Evolutionary conservation across 2,329 filamentous ascomycete species (phyloP).

Genomic region (Tetracladium maxilliforme): DNA sequence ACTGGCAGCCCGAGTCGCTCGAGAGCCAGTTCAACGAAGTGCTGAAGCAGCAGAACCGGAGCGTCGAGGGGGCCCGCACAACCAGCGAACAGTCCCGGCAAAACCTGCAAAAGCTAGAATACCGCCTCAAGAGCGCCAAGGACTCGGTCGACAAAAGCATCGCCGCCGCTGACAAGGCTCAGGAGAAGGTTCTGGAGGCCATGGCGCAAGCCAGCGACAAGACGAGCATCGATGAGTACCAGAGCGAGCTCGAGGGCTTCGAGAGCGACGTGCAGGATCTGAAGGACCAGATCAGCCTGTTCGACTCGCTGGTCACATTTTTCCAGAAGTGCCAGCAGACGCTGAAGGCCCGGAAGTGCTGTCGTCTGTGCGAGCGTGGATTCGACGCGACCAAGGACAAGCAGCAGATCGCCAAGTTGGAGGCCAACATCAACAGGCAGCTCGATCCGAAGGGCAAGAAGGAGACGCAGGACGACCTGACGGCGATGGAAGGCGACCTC

Average conservation of each 20-base stretch:
- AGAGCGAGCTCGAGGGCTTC: conserved; percentile 29
- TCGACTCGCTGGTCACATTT: conserved; percentile 55
- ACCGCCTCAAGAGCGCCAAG: no score
- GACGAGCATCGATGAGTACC: conserved; percentile 38
- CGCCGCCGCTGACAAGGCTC: no score
- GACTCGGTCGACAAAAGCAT: conserved; percentile 5
- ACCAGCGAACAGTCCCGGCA: conserved; percentile 54
- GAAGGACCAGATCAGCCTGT: conserved; percentile 53
- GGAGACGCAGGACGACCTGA: conserved; percentile 45
- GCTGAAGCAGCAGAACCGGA: conserved; percentile 38
- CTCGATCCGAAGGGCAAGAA: no score
- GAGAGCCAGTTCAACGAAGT: conserved; percentile 55
- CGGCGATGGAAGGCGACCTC: conserved; percentile 31
- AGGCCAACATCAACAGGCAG: no score
- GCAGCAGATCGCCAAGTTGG: no score
- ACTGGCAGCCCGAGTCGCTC: conserved; percentile 57
- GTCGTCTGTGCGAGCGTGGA: conserved; percentile 58
- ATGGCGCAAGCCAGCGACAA: no score
- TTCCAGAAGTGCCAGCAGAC: conserved; percentile 53
- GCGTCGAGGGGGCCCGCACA: conserved; percentile 51
- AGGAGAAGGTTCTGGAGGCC: no score
- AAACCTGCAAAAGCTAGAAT: conserved; percentile 65
- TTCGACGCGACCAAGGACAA: conserved; percentile 54
- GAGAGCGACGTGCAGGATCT: conserved; percentile 34
- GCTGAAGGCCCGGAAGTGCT: conserved; percentile 55